These are phyloP conservation scores for Phialocephala subalpina DNA, from an alignment of 2,329 filamentous ascomycete genomes.

Conservation along the genomic window DNA sequence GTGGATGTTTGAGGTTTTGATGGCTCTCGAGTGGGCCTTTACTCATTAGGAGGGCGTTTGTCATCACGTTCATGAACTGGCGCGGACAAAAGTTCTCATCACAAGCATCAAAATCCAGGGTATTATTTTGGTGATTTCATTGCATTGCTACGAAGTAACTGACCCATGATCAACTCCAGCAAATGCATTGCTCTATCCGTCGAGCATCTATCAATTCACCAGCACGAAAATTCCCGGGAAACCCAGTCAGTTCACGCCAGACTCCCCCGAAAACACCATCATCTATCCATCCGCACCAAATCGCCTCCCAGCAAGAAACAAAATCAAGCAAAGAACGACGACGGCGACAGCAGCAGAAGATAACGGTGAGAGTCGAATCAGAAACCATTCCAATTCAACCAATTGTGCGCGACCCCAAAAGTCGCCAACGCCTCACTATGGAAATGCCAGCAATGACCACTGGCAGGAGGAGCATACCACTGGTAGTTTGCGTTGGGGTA, in stretches of 20 bases:
- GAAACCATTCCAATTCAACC: constrained; percentile 16
- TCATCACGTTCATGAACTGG: too few species aligned
- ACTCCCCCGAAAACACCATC: background rate
- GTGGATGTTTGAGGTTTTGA: too few species aligned
- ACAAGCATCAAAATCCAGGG: too few species aligned
- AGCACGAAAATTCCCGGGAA: background rate
- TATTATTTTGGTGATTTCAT: background rate
- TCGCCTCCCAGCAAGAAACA: background rate
- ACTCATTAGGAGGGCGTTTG: too few species aligned
- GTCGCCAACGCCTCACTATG: constrained; percentile 18
- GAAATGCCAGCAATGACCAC: constrained; percentile 28
- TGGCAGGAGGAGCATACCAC: background rate
- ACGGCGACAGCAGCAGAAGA: too few species aligned
- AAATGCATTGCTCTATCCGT: background rate
- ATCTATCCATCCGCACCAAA: background rate
- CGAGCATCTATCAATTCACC: background rate
- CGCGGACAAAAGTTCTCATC: too few species aligned
- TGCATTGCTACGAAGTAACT: background rate
- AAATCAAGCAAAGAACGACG: background rate
- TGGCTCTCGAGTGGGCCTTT: too few species aligned
- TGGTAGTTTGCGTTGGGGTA: background rate
- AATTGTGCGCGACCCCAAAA: constrained; percentile 20
- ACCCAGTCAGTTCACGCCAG: background rate
- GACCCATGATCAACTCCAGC: background rate
- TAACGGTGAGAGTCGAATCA: background rate